These are phyloP conservation scores for Fusarium succisae DNA, from an alignment of 2,329 filamentous ascomycete species.

Conservation along the genomic window DNA sequence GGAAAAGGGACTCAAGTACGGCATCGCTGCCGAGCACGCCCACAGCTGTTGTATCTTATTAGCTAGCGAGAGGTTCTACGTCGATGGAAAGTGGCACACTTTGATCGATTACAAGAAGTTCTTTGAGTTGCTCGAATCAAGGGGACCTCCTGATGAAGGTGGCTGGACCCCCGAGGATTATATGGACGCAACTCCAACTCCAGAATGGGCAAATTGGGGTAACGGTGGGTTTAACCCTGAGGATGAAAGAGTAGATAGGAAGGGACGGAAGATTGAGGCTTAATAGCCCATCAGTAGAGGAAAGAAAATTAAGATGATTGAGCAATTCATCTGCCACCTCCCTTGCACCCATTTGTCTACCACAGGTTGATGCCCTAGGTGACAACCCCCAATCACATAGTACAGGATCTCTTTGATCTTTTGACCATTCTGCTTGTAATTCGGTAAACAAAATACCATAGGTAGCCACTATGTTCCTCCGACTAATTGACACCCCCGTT, in stretches of 20 bases:
- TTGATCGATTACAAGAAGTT: slow-evolving; percentile 90
- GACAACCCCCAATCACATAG: not conserved
- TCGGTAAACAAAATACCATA: not conserved
- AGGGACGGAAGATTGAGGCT: slow-evolving; percentile 73
- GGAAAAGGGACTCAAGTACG: slow-evolving; percentile 79
- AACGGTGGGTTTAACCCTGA: slow-evolving; percentile 93
- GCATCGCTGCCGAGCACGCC: slow-evolving; percentile 93
- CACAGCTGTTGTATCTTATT: slow-evolving; percentile 94
- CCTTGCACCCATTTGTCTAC: not conserved
- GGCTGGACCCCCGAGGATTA: slow-evolving; percentile 56
- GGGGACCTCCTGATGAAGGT: slow-evolving; percentile 68
- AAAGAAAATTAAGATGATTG: not conserved
- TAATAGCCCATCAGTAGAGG: slow-evolving; percentile 16
- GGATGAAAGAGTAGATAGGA: slow-evolving; percentile 86
- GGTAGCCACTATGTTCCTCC: not conserved
- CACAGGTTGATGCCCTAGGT: not conserved
- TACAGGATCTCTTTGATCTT: not conserved
- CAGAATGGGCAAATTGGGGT: slow-evolving; percentile 95
- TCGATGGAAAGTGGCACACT: slow-evolving; percentile 86
- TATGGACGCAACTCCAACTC: slow-evolving; percentile 46
- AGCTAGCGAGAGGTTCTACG: slow-evolving; percentile 81
- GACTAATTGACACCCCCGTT: not conserved
- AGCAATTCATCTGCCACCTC: not conserved
- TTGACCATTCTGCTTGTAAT: not conserved
- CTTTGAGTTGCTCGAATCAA: slow-evolving; percentile 78